Evolutionary conservation across 805 yeast species (phyloP).

Genomic region (Myxozyma geophila): DNA sequence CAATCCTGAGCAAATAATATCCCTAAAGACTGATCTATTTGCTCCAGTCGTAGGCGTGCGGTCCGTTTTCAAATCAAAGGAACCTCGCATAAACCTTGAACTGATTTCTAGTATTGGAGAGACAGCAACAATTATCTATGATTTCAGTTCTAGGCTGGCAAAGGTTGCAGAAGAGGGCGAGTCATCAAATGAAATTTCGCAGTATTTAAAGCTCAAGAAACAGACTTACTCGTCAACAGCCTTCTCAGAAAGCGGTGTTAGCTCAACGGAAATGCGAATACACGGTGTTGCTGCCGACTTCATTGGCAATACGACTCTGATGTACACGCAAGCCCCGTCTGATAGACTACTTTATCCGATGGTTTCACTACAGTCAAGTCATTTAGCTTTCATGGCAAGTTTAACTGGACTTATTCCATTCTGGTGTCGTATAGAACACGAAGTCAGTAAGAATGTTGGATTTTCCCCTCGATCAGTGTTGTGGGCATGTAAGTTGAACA

Average conservation of each 20-base stretch:
- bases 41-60: slow-evolving; percentile 2
- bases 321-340: slow-evolving; percentile 23
- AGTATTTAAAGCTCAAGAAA: neutral
- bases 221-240: neutral
- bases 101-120: neutral
- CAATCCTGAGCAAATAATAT: neutral
- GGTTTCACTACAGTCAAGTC: slow-evolving; percentile 15
- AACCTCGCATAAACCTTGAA: neutral
- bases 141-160: neutral
- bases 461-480: slow-evolving; percentile 17
- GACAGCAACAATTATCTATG: neutral
- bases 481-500: slow-evolving; percentile 17
- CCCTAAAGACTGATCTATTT: slow-evolving; percentile 3
- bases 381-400: slow-evolving; percentile 12
- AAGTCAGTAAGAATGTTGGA: neutral
- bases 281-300: slow-evolving; percentile 10
- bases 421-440: slow-evolving; percentile 4
- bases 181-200: neutral
- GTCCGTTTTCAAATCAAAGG: neutral
- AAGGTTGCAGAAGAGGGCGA: neutral
- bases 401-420: neutral
- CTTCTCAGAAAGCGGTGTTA: slow-evolving; percentile 1
- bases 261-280: slow-evolving; percentile 8
- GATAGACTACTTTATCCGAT: slow-evolving; percentile 27
- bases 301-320: slow-evolving; percentile 3